phyloP scores from a whole-genome alignment of 768 basidiomycete genomes.

The Leucosporidium creatinivorum region DNA sequence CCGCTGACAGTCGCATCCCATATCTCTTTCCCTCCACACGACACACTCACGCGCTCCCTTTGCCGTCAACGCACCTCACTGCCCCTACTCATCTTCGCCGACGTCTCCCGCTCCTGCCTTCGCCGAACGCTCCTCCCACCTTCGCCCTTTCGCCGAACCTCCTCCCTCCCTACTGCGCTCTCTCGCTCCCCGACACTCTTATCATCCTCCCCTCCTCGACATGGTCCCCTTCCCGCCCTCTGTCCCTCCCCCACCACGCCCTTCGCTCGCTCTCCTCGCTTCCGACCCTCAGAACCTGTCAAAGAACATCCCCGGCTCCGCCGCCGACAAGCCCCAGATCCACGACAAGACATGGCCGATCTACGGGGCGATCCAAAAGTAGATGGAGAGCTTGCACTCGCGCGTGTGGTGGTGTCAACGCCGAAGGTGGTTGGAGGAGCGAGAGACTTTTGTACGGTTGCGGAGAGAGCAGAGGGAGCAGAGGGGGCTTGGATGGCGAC shows the following conservation, averaged over 20 bases:
- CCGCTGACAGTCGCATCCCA: neutral
- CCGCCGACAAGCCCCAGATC: conserved; percentile 70
- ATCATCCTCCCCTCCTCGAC: neutral
- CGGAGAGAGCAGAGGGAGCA: too few relatives aligned
- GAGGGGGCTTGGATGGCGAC: too few relatives aligned
- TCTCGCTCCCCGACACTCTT: neutral
- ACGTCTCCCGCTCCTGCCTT: neutral
- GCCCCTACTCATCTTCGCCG: too few relatives aligned
- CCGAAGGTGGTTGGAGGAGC: too few relatives aligned
- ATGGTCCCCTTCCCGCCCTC: neutral
- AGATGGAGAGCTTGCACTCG: conserved; percentile 21
- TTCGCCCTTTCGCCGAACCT: neutral
- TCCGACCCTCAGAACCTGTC: conserved; percentile 59
- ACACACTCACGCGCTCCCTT: too few relatives aligned
- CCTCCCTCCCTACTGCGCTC: neutral
- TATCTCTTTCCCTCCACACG: neutral
- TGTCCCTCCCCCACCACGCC: too few relatives aligned
- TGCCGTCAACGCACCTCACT: too few relatives aligned
- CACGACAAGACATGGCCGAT: conserved; percentile 77
- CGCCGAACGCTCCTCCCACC: neutral
- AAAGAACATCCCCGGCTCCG: conserved; percentile 84
- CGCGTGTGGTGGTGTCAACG: too few relatives aligned
- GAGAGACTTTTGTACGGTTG: too few relatives aligned
- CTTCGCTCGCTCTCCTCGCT: neutral
- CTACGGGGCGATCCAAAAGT: conserved; percentile 79